These are phyloP conservation scores for Cinnamomum chago DNA, from an alignment of 164 flowering plant species.

Conservation along the genomic window DNA sequence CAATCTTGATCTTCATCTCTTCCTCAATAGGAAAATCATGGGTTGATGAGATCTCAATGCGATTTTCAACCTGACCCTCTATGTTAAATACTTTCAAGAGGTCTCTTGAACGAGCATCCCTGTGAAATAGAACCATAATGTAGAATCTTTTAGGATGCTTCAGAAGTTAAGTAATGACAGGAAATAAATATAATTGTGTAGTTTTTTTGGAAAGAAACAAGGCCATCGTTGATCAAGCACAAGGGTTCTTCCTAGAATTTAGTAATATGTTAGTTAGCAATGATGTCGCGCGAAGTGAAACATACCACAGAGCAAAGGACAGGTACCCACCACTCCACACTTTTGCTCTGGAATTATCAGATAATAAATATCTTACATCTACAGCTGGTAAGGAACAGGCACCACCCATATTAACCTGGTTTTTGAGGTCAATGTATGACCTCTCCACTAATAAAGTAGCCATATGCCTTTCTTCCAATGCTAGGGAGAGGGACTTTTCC, in stretches of 20 bases:
- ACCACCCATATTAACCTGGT: conserved; percentile 73
- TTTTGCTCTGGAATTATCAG: conserved; percentile 64
- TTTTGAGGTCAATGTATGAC: conserved; percentile 70
- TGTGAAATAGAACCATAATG: conserved; percentile 19
- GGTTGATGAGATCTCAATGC: conserved; percentile 48
- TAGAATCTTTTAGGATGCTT: conserved; percentile 4
- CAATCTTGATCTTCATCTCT: conserved; percentile 70
- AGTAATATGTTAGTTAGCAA: neutral
- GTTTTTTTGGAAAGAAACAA: neutral
- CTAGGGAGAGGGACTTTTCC: conserved; percentile 69
- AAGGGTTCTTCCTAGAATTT: neutral
- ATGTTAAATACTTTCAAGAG: conserved; percentile 79
- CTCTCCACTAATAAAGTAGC: conserved; percentile 85
- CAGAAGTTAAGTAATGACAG: neutral
- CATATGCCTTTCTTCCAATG: conserved; percentile 72
- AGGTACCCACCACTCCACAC: conserved; percentile 79
- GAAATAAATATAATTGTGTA: neutral
- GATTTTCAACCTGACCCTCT: conserved; percentile 82
- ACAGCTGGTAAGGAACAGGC: conserved; percentile 56
- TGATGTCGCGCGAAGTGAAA: conserved; percentile 3
- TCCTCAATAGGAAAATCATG: conserved; percentile 61
- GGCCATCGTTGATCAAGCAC: neutral
- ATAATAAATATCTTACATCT: conserved; percentile 66
- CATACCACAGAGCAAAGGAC: conserved; percentile 80
- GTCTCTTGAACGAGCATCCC: conserved; percentile 94